A percentile compares a stretch with the other conserved stretches of the same genome.
These are phyloP conservation scores for Amylocystis lapponica DNA, from an alignment of 768 basidiomycete genomes.

Conservation along the genomic window DNA sequence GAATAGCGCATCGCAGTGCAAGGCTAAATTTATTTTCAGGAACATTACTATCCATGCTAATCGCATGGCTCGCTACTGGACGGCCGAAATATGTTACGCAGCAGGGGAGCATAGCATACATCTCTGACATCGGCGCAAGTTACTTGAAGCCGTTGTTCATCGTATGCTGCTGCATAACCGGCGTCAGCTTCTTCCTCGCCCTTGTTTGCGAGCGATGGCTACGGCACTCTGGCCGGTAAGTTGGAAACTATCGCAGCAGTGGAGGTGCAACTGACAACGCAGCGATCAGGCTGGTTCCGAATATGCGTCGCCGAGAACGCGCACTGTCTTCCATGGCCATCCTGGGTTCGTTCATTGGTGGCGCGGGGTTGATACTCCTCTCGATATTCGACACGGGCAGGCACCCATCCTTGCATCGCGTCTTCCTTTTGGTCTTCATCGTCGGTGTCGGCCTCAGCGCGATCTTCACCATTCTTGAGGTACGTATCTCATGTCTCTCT, in stretches of 20 bases:
- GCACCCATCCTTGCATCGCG: conserved; percentile 43
- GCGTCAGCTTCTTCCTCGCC: conserved; percentile 52
- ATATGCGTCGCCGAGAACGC: conserved; percentile 52
- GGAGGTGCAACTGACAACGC: not conserved
- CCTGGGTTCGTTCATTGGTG: conserved; percentile 55
- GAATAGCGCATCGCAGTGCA: not conserved
- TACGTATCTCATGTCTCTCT: conserved; percentile 18
- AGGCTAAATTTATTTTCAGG: conserved; percentile 22
- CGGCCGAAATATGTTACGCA: conserved; percentile 52
- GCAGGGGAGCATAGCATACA: conserved; percentile 59
- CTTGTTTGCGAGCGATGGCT: conserved; percentile 58
- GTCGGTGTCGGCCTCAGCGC: conserved; percentile 66
- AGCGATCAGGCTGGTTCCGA: conserved; percentile 45
- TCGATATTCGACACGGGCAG: conserved; percentile 67
- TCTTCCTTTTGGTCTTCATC: conserved; percentile 69
- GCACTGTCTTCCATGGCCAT: conserved; percentile 54
- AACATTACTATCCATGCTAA: conserved; percentile 62
- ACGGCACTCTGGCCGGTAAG: conserved; percentile 56
- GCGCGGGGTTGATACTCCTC: conserved; percentile 58
- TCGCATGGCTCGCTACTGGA: conserved; percentile 67
- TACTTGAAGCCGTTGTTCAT: conserved; percentile 74
- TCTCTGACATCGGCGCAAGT: conserved; percentile 73
- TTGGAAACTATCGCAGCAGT: conserved; percentile 1
- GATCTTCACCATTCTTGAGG: conserved; percentile 70
- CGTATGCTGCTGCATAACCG: conserved; percentile 57